Evolutionary conservation across 495 filamentous ascomycete genomes (phyloP), one percentile per base, ranked within the genome.

Genomic region (Friedmanniomyces simplex): DNA sequence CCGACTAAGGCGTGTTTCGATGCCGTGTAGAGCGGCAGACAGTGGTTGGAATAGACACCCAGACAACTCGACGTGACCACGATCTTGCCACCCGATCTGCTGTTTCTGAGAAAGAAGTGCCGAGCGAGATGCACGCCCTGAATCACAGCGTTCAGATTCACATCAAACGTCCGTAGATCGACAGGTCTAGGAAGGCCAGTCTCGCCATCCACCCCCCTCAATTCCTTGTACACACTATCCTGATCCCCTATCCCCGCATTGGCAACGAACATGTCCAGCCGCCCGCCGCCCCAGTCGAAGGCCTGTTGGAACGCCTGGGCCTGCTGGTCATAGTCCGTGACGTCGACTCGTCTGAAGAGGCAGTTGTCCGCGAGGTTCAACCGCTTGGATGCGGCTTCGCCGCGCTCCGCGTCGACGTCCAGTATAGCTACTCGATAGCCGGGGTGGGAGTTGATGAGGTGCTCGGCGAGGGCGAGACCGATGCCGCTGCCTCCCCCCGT

Each of bases 401-500:
- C 66, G 4, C 55, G 54, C 24, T 42, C 30, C 1, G 42, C 54
- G 53, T 68, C 60, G 28, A 68, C 47, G 55, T 68, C 66, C 25
- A 68, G 50, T 7, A 68, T 57, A 28, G 64, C 61, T 3, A 68
- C 50, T 14, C 58, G 50, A 54, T 61, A 68, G 56, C 54, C 58
- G n/a, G n/a, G n/a, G 53, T 60, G 57, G 28, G 43, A 56, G 18
- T 52, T 52, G 24, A 58, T 52, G 53, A 68, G 62, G 20, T 65
- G 62, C 43, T 60, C 46, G 25, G 66, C 66, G 56, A 68, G 58
- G 26, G 64, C 64, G 42, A 66, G 66, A 42, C 66, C 66, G 62
- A 68, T 68, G 55, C 66, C 66, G 20, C 52, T 59, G 30, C 62
- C 74, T 25, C 75, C 74, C 41, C 75, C 77, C 24, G 75, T 76